These are phyloP conservation scores for Termitomyces sp. DNA, from an alignment of 768 basidiomycete species.

Conservation along the genomic window DNA sequence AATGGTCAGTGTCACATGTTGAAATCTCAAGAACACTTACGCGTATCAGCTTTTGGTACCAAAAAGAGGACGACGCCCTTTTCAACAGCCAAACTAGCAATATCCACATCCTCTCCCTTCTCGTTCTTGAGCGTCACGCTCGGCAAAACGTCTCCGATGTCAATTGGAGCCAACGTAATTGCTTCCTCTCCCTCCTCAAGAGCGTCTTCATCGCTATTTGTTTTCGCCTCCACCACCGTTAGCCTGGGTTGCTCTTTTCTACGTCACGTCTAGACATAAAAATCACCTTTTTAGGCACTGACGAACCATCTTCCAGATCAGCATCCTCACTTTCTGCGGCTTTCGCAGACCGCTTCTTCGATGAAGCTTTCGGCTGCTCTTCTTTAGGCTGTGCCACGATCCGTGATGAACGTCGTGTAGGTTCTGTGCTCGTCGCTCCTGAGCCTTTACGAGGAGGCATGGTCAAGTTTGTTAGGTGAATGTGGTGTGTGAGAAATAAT, in stretches of 20 bases:
- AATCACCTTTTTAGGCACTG: constrained; percentile 35
- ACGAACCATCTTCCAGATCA: constrained; percentile 26
- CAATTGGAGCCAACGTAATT: constrained; percentile 33
- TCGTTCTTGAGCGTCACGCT: constrained; percentile 78
- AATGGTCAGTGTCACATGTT: background rate
- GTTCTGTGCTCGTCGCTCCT: constrained; percentile 25
- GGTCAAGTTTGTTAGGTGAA: constrained; percentile 13
- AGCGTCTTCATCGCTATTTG: constrained; percentile 17
- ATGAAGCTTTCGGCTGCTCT: constrained; percentile 21
- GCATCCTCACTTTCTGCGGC: constrained; percentile 25
- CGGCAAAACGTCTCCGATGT: constrained; percentile 74
- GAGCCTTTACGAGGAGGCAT: constrained; percentile 32
- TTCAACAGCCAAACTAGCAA: constrained; percentile 56
- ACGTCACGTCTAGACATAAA: background rate
- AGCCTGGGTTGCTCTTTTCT: background rate
- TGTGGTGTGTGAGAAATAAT: constrained; percentile 10
- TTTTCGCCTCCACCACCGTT: constrained; percentile 24
- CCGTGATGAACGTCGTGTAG: constrained; percentile 51
- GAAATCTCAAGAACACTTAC: constrained; percentile 31
- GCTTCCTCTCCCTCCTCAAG: constrained; percentile 16
- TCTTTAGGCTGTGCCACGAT: constrained; percentile 44
- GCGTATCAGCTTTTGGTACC: constrained; percentile 82
- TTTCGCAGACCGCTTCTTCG: constrained; percentile 38
- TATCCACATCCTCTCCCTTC: constrained; percentile 72
- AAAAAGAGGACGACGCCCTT: constrained; percentile 79